These are phyloP conservation scores for Lumnitzera racemosa DNA, from an alignment of 345 rosid genomes.

Conservation along the genomic window DNA sequence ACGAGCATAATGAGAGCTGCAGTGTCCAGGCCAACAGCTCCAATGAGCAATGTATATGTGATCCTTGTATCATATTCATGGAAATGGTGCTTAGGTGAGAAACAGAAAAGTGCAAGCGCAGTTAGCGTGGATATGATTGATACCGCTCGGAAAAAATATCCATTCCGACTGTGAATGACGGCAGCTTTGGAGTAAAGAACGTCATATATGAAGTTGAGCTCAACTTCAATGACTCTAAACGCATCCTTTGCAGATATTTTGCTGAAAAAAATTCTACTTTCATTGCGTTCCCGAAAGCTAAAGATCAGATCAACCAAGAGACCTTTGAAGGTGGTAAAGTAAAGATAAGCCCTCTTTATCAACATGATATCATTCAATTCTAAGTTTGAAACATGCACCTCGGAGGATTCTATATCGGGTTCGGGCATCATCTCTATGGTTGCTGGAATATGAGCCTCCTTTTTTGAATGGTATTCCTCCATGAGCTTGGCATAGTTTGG, in stretches of 20 bases:
- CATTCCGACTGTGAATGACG: slow-evolving; percentile 20
- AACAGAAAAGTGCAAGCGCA: not conserved
- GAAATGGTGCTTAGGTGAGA: not conserved
- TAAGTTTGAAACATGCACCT: not conserved
- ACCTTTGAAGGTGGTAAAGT: slow-evolving; percentile 35
- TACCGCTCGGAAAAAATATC: slow-evolving; percentile 13
- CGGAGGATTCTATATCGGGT: slow-evolving; percentile 26
- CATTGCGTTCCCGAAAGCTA: slow-evolving; percentile 38
- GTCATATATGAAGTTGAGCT: slow-evolving; percentile 52
- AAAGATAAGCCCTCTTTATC: slow-evolving; percentile 22
- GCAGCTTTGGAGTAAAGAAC: slow-evolving; percentile 39
- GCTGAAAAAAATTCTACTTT: slow-evolving; percentile 32
- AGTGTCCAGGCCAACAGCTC: slow-evolving; percentile 13
- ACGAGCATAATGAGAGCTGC: not conserved
- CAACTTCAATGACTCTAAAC: slow-evolving; percentile 39
- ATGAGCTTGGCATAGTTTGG: slow-evolving; percentile 52
- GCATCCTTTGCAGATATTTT: slow-evolving; percentile 20
- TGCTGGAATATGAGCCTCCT: slow-evolving; percentile 32
- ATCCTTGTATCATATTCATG: not conserved
- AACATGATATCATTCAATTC: slow-evolving; percentile 17
- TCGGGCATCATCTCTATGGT: slow-evolving; percentile 27
- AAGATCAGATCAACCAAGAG: slow-evolving; percentile 44
- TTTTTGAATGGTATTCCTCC: slow-evolving; percentile 48
- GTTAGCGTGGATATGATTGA: too few relatives aligned
- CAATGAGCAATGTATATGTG: slow-evolving; percentile 5